Evolutionary conservation across 352 stramenopile species (phyloP), one percentile per base, ranked within the genome.

Genomic region (Phytophthora uliginosa): DNA sequence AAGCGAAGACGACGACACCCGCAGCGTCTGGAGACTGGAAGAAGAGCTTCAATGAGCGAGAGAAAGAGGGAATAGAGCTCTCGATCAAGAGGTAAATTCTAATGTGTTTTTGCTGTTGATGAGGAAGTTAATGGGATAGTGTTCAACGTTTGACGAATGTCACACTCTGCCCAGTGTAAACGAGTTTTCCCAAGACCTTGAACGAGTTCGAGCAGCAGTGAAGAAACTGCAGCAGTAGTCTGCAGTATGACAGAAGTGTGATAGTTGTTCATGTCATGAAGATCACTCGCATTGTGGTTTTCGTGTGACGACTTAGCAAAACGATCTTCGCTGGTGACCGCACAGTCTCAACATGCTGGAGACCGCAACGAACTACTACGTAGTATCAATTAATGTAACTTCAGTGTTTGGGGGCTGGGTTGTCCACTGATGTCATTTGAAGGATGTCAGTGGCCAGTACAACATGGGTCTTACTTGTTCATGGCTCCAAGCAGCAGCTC

Each of bases 401-500:
- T 63, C 52, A 53, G 18, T 45, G 7, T 7, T 45, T 18, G 36
- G 12, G 38, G 36, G 38, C 15, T 45, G 33, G 28, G 5, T 47
- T 52, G 38, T 20, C 54, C 24, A n/a, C n/a, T 61, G n/a, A 60
- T 48, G 51, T 64, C 65, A 38, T 26, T 51, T 63, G 47, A 66
- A 17, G 13, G 8, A 63, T 24, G 59, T 31, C 47, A 18, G 28
- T 36, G 36, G 8, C 9, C 20, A 58, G 40, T 20, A 33, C 42
- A 28, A 50, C 12, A 22, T 54, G 15, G 9, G 24, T n/a, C 9
- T 71, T 51, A 76, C 24, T 58, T 70, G 33, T 62, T 48, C 56
- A 82, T 81, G 7, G 64, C 69, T n/a, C 42, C 50, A 12, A 95
- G 69, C 10, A 92, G 66, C 33, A 78, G 34, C 54, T 91, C 83